These are phyloP conservation scores for Yamadazyma membranifaciens DNA, from an alignment of 1,139 yeast genomes.

Conservation along the genomic window DNA sequence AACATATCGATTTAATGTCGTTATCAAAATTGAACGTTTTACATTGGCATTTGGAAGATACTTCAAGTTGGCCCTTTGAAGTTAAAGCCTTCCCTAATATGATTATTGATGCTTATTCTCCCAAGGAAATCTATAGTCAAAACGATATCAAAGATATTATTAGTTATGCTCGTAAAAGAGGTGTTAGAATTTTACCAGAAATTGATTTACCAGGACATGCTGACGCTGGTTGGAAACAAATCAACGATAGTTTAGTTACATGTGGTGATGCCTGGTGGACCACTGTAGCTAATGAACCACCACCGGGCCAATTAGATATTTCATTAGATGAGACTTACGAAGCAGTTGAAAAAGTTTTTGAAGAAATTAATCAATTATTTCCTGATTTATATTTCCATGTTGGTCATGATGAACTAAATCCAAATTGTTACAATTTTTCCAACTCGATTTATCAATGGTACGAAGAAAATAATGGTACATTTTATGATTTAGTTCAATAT, in stretches of 20 bases:
- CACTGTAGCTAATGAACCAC: slow-evolving; percentile 41
- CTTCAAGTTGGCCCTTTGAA: slow-evolving; percentile 48
- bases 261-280: slow-evolving; percentile 38
- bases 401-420: slow-evolving; percentile 44
- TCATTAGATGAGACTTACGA: slow-evolving; percentile 34
- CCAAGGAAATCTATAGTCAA: slow-evolving; percentile 32
- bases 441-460: slow-evolving; percentile 8
- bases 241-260: slow-evolving; percentile 33
- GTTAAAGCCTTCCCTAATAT: slow-evolving; percentile 37
- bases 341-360: slow-evolving; percentile 34
- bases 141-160: slow-evolving; percentile 32
- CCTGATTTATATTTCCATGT: slow-evolving; percentile 43
- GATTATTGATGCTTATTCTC: slow-evolving; percentile 43
- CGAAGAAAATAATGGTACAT: slow-evolving; percentile 15
- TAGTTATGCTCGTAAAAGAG: slow-evolving; percentile 36
- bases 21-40: slow-evolving; percentile 41
- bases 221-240: slow-evolving; percentile 42
- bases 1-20: slow-evolving; percentile 45
- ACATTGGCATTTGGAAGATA: slow-evolving; percentile 48
- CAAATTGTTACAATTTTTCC: slow-evolving; percentile 37
- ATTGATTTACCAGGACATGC: slow-evolving; percentile 51
- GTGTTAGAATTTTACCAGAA: slow-evolving; percentile 48
- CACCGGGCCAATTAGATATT: slow-evolving; percentile 47
- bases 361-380: slow-evolving; percentile 36
- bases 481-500: slow-evolving; percentile 32